phyloP scores from a whole-genome alignment of 1,139 yeast genomes.

The Debaryomyces singareniensis region DNA sequence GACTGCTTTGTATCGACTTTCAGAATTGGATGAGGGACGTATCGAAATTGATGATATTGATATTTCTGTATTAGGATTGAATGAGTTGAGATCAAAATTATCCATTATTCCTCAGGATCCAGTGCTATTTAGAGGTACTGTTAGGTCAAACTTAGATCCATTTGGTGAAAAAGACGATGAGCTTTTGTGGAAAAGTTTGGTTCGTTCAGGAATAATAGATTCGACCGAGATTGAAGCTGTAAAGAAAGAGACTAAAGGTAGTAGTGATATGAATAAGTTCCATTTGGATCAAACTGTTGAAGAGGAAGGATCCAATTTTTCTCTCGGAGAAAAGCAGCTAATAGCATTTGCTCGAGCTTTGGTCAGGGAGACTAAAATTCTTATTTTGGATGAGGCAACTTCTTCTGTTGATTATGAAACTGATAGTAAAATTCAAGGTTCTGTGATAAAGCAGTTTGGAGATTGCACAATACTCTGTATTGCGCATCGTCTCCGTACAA shows the following conservation, averaged over 20 bases:
- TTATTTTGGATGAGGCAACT: constrained; percentile 78
- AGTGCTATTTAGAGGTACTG: constrained; percentile 60
- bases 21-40: constrained; percentile 48
- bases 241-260: constrained; percentile 8
- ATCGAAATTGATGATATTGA: constrained; percentile 57
- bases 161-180: constrained; percentile 47
- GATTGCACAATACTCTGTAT: constrained; percentile 70
- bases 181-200: constrained; percentile 47
- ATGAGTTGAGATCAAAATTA: constrained; percentile 51
- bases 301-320: constrained; percentile 70
- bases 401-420: constrained; percentile 79
- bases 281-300: constrained; percentile 62
- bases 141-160: constrained; percentile 65
- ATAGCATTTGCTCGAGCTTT: constrained; percentile 73
- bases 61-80: constrained; percentile 48
- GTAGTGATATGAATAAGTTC: constrained; percentile 41
- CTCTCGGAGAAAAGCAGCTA: constrained; percentile 73
- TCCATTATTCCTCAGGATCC: constrained; percentile 82
- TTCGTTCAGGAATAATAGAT: constrained; percentile 58
- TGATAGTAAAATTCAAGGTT: constrained; percentile 61
- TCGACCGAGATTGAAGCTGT: constrained; percentile 7
- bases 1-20: constrained; percentile 57
- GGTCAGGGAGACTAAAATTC: constrained; percentile 59
- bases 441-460: constrained; percentile 55
- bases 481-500: constrained; percentile 72